A percentile compares a stretch with the other conserved stretches of the same genome.
Evolutionary conservation across 768 basidiomycete species (phyloP).

Genomic region (Boletus huronensis): DNA sequence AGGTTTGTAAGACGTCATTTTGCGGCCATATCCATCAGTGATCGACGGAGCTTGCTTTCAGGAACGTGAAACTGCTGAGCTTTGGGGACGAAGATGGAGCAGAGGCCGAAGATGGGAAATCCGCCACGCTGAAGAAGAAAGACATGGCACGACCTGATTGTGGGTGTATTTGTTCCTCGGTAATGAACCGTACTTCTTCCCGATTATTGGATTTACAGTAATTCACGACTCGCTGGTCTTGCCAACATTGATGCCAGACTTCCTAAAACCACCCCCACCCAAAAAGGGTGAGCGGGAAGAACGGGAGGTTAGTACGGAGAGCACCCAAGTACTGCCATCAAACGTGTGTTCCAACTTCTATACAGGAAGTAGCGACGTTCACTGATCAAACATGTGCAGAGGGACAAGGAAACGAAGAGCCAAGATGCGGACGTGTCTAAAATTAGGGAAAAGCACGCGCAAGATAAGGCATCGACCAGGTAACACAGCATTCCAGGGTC

Average conservation of each 20-base stretch:
- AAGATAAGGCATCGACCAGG: conserved; percentile 65
- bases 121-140: conserved; percentile 66
- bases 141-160: conserved; percentile 80
- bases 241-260: conserved; percentile 10
- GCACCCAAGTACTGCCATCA: background rate
- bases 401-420: conserved; percentile 21
- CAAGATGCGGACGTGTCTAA: conserved; percentile 52
- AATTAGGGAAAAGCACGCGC: conserved; percentile 72
- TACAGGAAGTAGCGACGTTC: background rate
- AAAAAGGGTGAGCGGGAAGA: conserved; percentile 3
- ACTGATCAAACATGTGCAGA: background rate
- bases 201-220: conserved; percentile 18
- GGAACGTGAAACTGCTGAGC: conserved; percentile 86
- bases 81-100: conserved; percentile 75
- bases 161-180: conserved; percentile 37
- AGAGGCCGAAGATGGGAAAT: conserved; percentile 55
- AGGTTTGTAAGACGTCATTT: conserved; percentile 54
- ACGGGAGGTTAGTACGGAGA: background rate
- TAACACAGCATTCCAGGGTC: conserved; percentile 25
- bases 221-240: conserved; percentile 13
- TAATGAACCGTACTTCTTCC: background rate
- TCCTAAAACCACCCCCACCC: conserved; percentile 1
- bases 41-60: conserved; percentile 28
- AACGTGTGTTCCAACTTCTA: conserved; percentile 15
- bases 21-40: background rate